A percentile compares a stretch with the other conserved stretches of the same genome.
Conservation (phyloP, 2,329 filamentous ascomycete species). For the Rhynchosporium graminicola region DNA sequence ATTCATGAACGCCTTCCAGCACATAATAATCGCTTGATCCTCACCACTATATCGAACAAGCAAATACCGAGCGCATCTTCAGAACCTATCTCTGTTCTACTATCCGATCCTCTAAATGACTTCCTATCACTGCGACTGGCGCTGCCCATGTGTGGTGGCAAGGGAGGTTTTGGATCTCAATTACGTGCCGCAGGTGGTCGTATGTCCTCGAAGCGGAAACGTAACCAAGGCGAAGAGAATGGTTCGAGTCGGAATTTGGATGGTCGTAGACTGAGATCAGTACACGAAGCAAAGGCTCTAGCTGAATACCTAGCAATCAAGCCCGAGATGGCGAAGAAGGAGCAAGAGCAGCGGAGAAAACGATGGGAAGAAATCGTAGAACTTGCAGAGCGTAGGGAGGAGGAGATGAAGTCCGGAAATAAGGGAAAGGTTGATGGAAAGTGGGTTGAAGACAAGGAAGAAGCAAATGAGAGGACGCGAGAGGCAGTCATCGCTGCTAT, state of each 20-base stretch:
- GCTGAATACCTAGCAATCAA: slow-evolving; percentile 95
- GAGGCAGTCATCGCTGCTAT: slow-evolving; percentile 73
- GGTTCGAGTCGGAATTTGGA: slow-evolving; percentile 92
- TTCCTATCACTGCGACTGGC: slow-evolving; percentile 83
- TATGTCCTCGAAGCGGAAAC: slow-evolving; percentile 92
- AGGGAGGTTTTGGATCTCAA: slow-evolving; percentile 97
- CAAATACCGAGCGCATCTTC: slow-evolving; percentile 59
- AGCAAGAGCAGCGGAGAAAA: slow-evolving; percentile 81
- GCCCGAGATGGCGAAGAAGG: slow-evolving; percentile 93
- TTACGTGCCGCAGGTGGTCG: slow-evolving; percentile 94
- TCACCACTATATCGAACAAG: slow-evolving; percentile 81
- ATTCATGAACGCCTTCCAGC: slow-evolving; percentile 63
- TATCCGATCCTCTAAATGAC: slow-evolving; percentile 58
- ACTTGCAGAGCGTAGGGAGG: slow-evolving; percentile 76
- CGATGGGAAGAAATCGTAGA: slow-evolving; percentile 90
- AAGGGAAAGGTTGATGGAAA: slow-evolving; percentile 77
- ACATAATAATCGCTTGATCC: slow-evolving; percentile 62
- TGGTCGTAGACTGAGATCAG: slow-evolving; percentile 83
- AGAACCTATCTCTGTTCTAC: slow-evolving; percentile 60
- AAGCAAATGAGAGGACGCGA: slow-evolving; percentile 79
- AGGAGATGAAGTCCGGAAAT: slow-evolving; percentile 75
- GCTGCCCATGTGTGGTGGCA: slow-evolving; percentile 82
- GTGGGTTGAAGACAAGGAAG: slow-evolving; percentile 95
- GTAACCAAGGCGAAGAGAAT: slow-evolving; percentile 78
- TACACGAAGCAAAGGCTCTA: slow-evolving; percentile 91